Conservation (phyloP, 2,329 filamentous ascomycete species). For the Pleomassaria siparia region DNA sequence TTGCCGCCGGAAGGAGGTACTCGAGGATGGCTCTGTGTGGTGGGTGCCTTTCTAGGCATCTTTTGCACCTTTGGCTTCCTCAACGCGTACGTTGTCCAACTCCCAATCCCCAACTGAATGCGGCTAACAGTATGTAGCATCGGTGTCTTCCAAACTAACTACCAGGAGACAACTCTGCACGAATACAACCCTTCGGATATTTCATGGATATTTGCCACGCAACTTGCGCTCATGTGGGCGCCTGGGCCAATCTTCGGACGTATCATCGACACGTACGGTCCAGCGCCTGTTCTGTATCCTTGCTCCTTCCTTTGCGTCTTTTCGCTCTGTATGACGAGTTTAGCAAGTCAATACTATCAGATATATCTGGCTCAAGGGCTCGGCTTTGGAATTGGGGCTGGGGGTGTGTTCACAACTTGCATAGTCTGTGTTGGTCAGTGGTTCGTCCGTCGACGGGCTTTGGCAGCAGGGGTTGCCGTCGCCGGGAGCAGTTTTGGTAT, state of each 20-base stretch:
- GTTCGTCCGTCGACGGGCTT: conserved; percentile 49
- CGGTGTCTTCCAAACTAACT: conserved; percentile 47
- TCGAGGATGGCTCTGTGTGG: conserved; percentile 9
- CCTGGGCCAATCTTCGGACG: conserved; percentile 60
- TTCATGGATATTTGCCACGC: conserved; percentile 44
- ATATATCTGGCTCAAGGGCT: conserved; percentile 55
- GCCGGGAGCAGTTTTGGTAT: conserved; percentile 49
- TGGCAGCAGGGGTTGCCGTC: conserved; percentile 50
- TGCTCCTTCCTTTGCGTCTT: conserved; percentile 58
- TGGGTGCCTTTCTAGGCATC: conserved; percentile 7
- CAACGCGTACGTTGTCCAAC: conserved; percentile 8
- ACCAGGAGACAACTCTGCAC: conserved; percentile 38
- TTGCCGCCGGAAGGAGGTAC: conserved; percentile 6
- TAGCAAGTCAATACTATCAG: conserved; percentile 55
- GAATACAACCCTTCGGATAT: conserved; percentile 35
- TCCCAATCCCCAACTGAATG: background rate
- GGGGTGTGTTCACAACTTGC: conserved; percentile 50
- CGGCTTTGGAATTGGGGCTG: conserved; percentile 51
- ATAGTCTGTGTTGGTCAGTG: conserved; percentile 45
- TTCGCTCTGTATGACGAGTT: conserved; percentile 60
- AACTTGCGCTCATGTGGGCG: conserved; percentile 49
- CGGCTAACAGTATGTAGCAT: conserved; percentile 24
- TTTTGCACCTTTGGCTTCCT: conserved; percentile 14
- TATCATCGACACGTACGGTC: conserved; percentile 62
- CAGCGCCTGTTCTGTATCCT: conserved; percentile 52